A percentile compares a stretch with the other conserved stretches of the same genome.
Evolutionary conservation across 1,284 basidiomycete species (phyloP).

Genomic region (Fistulinella staudtii): DNA sequence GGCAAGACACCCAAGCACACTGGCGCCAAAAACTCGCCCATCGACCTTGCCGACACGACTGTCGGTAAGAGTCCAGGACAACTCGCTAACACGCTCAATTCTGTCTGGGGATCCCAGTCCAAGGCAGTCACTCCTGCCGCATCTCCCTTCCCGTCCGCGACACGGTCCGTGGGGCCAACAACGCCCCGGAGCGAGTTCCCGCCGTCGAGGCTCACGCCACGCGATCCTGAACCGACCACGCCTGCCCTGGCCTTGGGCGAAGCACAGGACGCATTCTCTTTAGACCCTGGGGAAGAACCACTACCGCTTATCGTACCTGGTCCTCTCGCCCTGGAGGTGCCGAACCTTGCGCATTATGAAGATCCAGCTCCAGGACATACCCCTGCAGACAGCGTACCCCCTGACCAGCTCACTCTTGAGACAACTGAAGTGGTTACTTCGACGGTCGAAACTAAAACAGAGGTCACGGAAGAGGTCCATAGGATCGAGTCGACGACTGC

Average conservation of each 20-base stretch:
- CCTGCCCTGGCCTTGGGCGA: constrained; percentile 13
- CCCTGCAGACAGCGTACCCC: constrained; percentile 26
- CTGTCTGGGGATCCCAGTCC: constrained; percentile 31
- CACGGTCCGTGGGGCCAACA: constrained; percentile 20
- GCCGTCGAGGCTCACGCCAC: too few relatives aligned
- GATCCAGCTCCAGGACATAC: constrained; percentile 18
- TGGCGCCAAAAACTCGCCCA: constrained; percentile 24
- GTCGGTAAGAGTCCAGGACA: constrained; percentile 30
- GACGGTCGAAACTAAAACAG: background rate
- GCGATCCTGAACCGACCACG: too few relatives aligned
- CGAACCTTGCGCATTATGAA: too few relatives aligned
- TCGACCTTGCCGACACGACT: constrained; percentile 26
- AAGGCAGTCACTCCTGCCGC: constrained; percentile 27
- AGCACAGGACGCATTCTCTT: constrained; percentile 2
- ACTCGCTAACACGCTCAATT: constrained; percentile 19
- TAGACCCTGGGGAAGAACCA: constrained; percentile 1
- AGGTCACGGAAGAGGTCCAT: constrained; percentile 6
- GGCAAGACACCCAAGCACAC: constrained; percentile 17
- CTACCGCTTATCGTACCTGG: background rate
- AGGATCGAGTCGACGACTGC: too few relatives aligned
- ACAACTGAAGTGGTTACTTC: background rate
- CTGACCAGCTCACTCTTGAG: constrained; percentile 16
- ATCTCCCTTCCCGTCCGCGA: constrained; percentile 21
- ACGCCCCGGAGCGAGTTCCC: constrained; percentile 20
- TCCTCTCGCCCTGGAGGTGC: constrained; percentile 12